Evolutionary conservation across 2,329 filamentous ascomycete genomes (phyloP).

Genomic region (Stachybotrys chartarum): DNA sequence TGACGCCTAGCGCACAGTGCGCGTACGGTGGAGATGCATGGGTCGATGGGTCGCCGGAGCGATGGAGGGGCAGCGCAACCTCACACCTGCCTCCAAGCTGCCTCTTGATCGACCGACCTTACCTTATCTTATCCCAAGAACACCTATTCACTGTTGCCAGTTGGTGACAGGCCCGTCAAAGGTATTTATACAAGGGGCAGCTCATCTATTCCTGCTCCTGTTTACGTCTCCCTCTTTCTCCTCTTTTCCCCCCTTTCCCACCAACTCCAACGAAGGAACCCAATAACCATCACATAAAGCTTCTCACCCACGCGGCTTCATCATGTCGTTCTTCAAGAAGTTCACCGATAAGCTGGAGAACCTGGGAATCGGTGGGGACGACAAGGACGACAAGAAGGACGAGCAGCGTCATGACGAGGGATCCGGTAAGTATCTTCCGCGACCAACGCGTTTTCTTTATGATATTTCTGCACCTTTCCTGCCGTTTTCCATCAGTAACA

Average conservation of each 20-base stretch:
- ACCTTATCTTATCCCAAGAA: not conserved
- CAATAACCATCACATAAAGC: not conserved
- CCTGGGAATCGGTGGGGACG: conserved; percentile 30
- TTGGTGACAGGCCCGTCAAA: not conserved
- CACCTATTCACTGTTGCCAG: not conserved
- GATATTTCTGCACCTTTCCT: no score
- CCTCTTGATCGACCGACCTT: not conserved
- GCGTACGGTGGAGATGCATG: not conserved
- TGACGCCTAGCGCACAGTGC: not conserved
- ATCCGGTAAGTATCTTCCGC: not conserved
- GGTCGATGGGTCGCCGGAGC: no score
- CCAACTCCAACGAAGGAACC: not conserved
- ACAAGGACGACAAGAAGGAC: conserved; percentile 23
- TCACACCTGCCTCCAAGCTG: not conserved
- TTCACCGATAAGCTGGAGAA: conserved; percentile 36
- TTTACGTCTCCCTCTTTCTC: not conserved
- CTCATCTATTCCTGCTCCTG: not conserved
- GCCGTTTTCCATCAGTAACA: no score
- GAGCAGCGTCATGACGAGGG: not conserved
- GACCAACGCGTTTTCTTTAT: not conserved
- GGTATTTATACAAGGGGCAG: not conserved
- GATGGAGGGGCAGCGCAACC: not conserved
- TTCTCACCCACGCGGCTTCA: conserved; percentile 4
- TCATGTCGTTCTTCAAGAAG: conserved; percentile 39
- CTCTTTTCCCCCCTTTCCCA: not conserved